Evolutionary conservation across 2,329 filamentous ascomycete species (phyloP), one percentile per base, ranked within the genome.

Genomic region (Colletotrichum sp.): DNA sequence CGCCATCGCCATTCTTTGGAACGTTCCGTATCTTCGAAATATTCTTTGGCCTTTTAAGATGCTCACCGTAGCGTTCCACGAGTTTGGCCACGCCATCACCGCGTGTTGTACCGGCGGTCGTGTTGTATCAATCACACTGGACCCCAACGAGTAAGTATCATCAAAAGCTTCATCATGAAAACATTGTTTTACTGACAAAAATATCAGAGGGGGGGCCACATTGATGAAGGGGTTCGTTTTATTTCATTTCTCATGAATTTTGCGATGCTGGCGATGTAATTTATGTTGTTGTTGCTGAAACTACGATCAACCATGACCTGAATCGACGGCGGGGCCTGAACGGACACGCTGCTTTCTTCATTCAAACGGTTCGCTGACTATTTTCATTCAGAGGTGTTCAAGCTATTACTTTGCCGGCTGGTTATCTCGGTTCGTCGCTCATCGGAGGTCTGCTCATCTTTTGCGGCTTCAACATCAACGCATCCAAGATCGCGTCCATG

Each of bases 41-140:
- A 88, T 93, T 2, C 85, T 96, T 43, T 96, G 94, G 94, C 94
- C 94, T 6, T 96, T 96, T 87, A 96, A 96, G 86, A 95, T 96
- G 94, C 89, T 96, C 24, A 93, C 95, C 68, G 96, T 96, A 78
- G 94, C 94, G 48, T 96, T 96, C 83, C 94, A 96, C 85, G 94
- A 96, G 79, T 93, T 96, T 81, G 92, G 93, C 14, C 94, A 96
- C 84, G 94, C 94, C 65, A 90, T 95, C 79, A 92, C 92, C 2
- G 93, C 93, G 52, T 90, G 93, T 77, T 90, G 92, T 75, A 96
- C 94, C 0, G 94, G 94, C 71, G 94, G 94, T 6, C 89, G 87
- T 71, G 94, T 96, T 78, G 92, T 95, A 81, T 93, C 92, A 52
- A 95, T 96, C 80, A 93, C 90, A 26, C 90, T 95, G 26, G 93